Evolutionary conservation across 176 grass and related monocot genomes (phyloP), one percentile per base, ranked within the genome.

Genomic region (barley (Hordeum vulgare)): DNA sequence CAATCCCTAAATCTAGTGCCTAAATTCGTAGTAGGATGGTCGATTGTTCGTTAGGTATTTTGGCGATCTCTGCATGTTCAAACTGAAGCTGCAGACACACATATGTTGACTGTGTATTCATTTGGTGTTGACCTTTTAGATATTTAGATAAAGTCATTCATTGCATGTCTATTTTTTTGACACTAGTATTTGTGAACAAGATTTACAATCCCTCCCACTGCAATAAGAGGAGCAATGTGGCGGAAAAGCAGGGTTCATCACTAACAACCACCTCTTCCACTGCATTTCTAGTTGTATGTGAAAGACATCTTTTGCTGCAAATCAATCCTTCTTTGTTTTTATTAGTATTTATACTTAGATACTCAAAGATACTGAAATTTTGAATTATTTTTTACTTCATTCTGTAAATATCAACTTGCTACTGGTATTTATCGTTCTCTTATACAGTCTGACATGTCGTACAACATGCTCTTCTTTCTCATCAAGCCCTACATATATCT

Each of bases 231-330:
- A 86, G 45, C 64, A 64, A 47, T 92, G 90, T 77, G 83, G 86
- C 10, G 76, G 90, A 57, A 83, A 89, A 72, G 80, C 86, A 71
- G 89, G 90, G 70, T 92, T 92, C 31, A 14, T 86, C 49, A 86
- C 89, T 45, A 71, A 62, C 61, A 89, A 89, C 54, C 84, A 92
- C 69, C 86, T 83, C 1, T 49, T 75, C 34, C 34, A 35, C 34
- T 35, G 6, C 34, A 34, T n/a, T n/a, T n/a, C n/a, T n/a, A n/a
- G n/a, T n/a, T n/a, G n/a, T n/a, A n/a, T n/a, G n/a, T n/a, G n/a
- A n/a, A n/a, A n/a, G n/a, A n/a, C n/a, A n/a, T n/a, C n/a, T n/a
- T n/a, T n/a, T n/a, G n/a, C n/a, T n/a, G n/a, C n/a, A n/a, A n/a
- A n/a, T n/a, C n/a, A n/a, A n/a, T n/a, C n/a, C n/a, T n/a, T n/a